Evolutionary conservation across 495 filamentous ascomycete species (phyloP).

Genomic region (Cetradonia linearis): DNA sequence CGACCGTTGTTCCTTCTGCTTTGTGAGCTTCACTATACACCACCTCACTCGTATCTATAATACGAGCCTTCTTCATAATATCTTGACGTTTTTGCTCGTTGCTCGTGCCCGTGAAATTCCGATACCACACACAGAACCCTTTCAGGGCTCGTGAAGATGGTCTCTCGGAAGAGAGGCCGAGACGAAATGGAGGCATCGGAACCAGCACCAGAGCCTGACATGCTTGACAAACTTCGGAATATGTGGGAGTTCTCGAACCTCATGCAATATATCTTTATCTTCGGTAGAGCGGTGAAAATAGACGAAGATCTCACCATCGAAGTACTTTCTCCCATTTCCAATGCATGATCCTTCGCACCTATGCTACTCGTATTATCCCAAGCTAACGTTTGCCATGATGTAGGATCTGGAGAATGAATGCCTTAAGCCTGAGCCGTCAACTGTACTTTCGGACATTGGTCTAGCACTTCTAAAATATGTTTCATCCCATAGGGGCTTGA

Average conservation of each 20-base stretch:
- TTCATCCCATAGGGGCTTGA: constrained; percentile 84
- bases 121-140: background rate
- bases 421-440: constrained; percentile 62
- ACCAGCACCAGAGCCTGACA: constrained; percentile 33
- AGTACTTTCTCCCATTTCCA: constrained; percentile 39
- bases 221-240: constrained; percentile 65
- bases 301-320: constrained; percentile 79
- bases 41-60: background rate
- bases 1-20: background rate
- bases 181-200: constrained; percentile 53
- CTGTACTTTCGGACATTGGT: constrained; percentile 69
- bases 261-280: constrained; percentile 84
- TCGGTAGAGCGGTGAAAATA: constrained; percentile 79
- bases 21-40: constrained; percentile 1
- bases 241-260: constrained; percentile 94
- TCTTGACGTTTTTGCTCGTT: no score
- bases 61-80: background rate
- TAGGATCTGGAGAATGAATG: constrained; percentile 88
- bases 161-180: constrained; percentile 59
- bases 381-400: background rate
- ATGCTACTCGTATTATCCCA: background rate
- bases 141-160: constrained; percentile 18
- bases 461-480: constrained; percentile 83
- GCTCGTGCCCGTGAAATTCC: background rate
- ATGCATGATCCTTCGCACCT: background rate